phyloP scores from a whole-genome alignment of 805 yeast genomes.

The Wickerhamiella azymoides region DNA sequence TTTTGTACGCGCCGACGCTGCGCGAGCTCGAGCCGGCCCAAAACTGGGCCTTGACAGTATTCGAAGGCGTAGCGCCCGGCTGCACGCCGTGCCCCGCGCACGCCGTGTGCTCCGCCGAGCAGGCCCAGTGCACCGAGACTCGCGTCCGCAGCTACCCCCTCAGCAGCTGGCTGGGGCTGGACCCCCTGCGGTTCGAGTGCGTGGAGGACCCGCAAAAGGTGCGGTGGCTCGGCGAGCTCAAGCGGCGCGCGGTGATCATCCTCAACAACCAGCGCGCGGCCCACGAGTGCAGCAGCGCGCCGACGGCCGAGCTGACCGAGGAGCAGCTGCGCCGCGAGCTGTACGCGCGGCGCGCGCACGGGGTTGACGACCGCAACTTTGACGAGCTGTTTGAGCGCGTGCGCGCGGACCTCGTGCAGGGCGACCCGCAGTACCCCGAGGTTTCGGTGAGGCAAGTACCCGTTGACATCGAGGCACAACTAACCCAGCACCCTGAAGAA shows the following conservation, averaged over 20 bases:
- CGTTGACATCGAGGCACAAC: constrained; percentile 1
- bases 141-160: constrained; percentile 39
- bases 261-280: constrained; percentile 58
- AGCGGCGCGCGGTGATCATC: constrained; percentile 49
- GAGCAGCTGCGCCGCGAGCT: constrained; percentile 20
- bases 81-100: constrained; percentile 75
- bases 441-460: constrained; percentile 54
- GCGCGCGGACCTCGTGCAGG: constrained; percentile 23
- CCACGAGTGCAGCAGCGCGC: constrained; percentile 31
- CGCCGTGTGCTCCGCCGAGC: constrained; percentile 58
- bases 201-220: constrained; percentile 60
- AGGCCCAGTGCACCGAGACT: constrained; percentile 58
- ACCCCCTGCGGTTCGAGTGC: constrained; percentile 51
- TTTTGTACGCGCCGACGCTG: constrained; percentile 6
- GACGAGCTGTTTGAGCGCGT: constrained; percentile 54
- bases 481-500: constrained; percentile 11
- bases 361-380: constrained; percentile 41
- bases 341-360: constrained; percentile 16
- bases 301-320: constrained; percentile 26
- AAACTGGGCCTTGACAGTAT: constrained; percentile 15
- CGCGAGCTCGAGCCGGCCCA: not conserved
- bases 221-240: constrained; percentile 50
- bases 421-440: constrained; percentile 38
- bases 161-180: constrained; percentile 38
- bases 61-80: constrained; percentile 39